phyloP scores from a whole-genome alignment of 139 green algal species.

The Ettlia oleoabundans region DNA sequence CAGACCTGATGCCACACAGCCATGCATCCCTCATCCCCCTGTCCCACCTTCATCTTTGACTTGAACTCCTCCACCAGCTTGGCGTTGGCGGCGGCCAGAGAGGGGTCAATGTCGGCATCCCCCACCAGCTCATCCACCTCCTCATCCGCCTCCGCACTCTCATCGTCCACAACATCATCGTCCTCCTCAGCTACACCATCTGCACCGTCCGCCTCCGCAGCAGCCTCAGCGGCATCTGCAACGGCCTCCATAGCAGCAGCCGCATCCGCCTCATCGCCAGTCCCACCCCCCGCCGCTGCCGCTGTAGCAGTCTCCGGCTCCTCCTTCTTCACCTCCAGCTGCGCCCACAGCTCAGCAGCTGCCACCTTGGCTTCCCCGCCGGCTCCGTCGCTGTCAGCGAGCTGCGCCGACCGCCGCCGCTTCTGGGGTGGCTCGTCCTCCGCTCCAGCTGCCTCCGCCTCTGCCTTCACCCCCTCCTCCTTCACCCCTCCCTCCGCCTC shows the following conservation, averaged over 20 bases:
- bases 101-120: slow-evolving; percentile 33
- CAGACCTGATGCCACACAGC: no score
- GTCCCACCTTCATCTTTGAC: slow-evolving; percentile 35
- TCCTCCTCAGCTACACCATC: slow-evolving; percentile 37
- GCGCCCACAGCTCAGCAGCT: neutral
- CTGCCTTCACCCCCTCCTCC: neutral
- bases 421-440: neutral
- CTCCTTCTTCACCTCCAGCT: slow-evolving; percentile 19
- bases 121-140: slow-evolving; percentile 56
- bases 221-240: slow-evolving; percentile 20
- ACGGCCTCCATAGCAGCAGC: neutral
- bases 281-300: neutral
- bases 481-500: slow-evolving; percentile 12
- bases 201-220: slow-evolving; percentile 24
- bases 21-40: no score
- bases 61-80: slow-evolving; percentile 63
- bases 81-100: slow-evolving; percentile 40
- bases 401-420: neutral
- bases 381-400: neutral
- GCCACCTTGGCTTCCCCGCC: slow-evolving; percentile 7
- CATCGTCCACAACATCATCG: slow-evolving; percentile 11
- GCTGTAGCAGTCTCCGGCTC: neutral
- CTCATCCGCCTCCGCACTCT: slow-evolving; percentile 45
- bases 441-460: neutral
- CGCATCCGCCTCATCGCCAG: neutral